These are phyloP conservation scores for Xylariales sp. DNA, from an alignment of 2,329 filamentous ascomycete genomes.

Conservation along the genomic window DNA sequence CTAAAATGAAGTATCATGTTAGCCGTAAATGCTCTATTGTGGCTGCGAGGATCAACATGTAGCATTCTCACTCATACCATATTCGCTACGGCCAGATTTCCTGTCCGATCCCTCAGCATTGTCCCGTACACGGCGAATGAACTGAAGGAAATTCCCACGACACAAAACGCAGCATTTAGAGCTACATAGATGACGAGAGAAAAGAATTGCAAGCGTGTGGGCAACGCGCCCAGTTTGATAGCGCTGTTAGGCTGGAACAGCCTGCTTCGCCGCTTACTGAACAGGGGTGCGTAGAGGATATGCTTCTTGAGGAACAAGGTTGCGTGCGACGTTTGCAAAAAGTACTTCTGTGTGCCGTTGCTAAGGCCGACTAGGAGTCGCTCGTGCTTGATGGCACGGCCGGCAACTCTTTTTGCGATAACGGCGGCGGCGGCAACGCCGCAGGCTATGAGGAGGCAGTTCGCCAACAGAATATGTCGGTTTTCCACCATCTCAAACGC, in stretches of 20 bases:
- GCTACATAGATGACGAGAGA: slow-evolving; percentile 63
- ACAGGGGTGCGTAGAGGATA: slow-evolving; percentile 66
- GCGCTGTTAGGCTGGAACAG: slow-evolving; percentile 66
- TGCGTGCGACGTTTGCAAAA: slow-evolving; percentile 51
- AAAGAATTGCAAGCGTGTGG: slow-evolving; percentile 71
- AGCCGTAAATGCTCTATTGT: too few species aligned
- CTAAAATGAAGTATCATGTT: too few species aligned
- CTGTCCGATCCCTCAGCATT: slow-evolving; percentile 63
- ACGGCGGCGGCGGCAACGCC: slow-evolving; percentile 59
- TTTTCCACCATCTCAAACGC: too few species aligned
- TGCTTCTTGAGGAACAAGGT: slow-evolving; percentile 63
- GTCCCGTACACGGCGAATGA: slow-evolving; percentile 37
- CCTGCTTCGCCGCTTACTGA: slow-evolving; percentile 71
- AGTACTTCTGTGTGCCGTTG: slow-evolving; percentile 78
- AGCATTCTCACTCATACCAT: too few species aligned
- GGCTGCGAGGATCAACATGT: too few species aligned
- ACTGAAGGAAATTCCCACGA: slow-evolving; percentile 59
- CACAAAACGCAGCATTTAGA: slow-evolving; percentile 74
- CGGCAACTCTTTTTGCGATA: slow-evolving; percentile 61
- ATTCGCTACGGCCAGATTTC: slow-evolving; percentile 67
- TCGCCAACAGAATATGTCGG: too few species aligned
- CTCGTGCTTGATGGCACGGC: slow-evolving; percentile 61
- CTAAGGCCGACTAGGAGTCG: slow-evolving; percentile 71
- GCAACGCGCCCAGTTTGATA: slow-evolving; percentile 70
- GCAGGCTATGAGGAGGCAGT: slow-evolving; percentile 61